These are phyloP conservation scores for Calonectria pteridis DNA, from an alignment of 2,329 filamentous ascomycete genomes.

Conservation along the genomic window DNA sequence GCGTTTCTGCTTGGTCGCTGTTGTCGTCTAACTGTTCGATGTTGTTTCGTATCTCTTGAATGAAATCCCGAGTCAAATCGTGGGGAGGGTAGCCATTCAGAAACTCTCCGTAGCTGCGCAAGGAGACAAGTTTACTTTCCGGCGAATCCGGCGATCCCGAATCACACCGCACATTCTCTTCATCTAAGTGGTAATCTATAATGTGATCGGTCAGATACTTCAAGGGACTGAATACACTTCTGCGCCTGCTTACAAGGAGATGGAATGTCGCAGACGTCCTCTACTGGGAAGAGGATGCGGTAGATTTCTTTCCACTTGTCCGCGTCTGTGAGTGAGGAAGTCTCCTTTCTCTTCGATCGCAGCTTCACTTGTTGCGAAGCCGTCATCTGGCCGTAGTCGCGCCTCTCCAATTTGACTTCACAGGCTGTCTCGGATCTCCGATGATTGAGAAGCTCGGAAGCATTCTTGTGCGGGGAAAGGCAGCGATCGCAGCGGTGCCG, in stretches of 20 bases:
- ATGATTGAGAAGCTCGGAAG: not conserved
- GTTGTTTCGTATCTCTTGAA: not conserved
- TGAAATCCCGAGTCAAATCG: not conserved
- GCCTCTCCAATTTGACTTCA: not conserved
- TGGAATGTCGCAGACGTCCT: not conserved
- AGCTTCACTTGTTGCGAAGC: not conserved
- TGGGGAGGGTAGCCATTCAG: not conserved
- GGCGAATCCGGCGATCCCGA: not conserved
- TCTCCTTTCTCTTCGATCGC: not conserved
- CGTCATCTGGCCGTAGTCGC: not conserved
- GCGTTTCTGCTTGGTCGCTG: not conserved
- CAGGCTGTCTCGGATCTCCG: not conserved
- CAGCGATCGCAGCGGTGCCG: not conserved
- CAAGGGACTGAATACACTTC: not conserved
- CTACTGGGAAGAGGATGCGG: not conserved
- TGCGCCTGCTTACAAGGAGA: not conserved
- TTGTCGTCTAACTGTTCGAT: not conserved
- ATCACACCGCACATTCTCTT: not conserved
- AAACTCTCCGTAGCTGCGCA: not conserved
- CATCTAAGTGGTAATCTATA: not conserved
- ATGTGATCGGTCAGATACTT: not conserved
- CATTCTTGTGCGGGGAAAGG: not conserved
- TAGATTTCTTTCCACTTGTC: slow-evolving; percentile 3
- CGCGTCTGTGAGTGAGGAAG: not conserved
- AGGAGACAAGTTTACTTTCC: not conserved